Percentiles rank a stretch among this genome's conserved stretches.
Conservation (phyloP, 148 eudicot species). For the Hydrangea macrophylla region DNA sequence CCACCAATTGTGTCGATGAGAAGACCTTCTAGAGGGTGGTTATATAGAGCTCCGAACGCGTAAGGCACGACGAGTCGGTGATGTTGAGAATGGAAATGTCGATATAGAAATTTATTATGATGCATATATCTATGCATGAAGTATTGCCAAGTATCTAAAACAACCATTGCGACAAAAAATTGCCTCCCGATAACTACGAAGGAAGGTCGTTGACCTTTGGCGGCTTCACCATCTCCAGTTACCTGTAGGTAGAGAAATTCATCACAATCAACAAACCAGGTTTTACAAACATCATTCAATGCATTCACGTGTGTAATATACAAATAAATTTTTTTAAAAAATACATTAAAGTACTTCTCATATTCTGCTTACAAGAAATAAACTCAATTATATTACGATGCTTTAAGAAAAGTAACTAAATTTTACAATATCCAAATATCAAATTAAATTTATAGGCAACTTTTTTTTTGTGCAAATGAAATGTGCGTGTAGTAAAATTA, state of each 20-base stretch:
- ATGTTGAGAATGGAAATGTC: slow-evolving; percentile 36
- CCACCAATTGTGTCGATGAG: slow-evolving; percentile 39
- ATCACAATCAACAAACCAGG: slow-evolving; percentile 12
- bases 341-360: too few species aligned
- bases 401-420: too few species aligned
- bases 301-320: too few species aligned
- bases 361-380: too few species aligned
- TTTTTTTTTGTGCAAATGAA: too few species aligned
- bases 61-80: slow-evolving; percentile 35
- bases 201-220: slow-evolving; percentile 25
- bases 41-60: slow-evolving; percentile 38
- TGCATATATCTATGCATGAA: slow-evolving; percentile 81
- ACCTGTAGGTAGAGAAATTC: slow-evolving; percentile 35
- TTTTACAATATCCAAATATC: too few species aligned
- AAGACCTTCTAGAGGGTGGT: slow-evolving; percentile 40
- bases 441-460: too few species aligned
- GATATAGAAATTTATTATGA: slow-evolving; percentile 52
- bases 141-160: slow-evolving; percentile 77
- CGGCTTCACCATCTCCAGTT: slow-evolving; percentile 39
- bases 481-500: too few species aligned
- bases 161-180: slow-evolving; percentile 53
- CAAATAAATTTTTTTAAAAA: too few species aligned
- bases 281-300: slow-evolving; percentile 1
- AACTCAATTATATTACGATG: too few species aligned
- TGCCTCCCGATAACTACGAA: slow-evolving; percentile 33